Percentiles rank a stretch among this genome's conserved stretches.
Evolutionary conservation across 83 land plant species (phyloP).

Genomic region (Thuja plicata): DNA sequence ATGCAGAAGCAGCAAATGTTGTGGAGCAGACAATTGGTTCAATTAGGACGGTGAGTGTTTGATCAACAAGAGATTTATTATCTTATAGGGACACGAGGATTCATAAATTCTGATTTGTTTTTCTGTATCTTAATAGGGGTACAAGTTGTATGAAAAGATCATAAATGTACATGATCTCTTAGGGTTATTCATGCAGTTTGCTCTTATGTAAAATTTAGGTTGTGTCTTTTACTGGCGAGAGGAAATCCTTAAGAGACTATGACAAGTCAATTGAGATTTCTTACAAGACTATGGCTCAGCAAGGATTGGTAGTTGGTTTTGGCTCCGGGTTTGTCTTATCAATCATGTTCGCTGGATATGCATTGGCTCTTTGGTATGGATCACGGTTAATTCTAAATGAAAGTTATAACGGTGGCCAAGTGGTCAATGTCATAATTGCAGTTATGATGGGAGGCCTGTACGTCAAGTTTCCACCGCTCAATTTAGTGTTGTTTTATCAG

Average conservation of each 20-base stretch:
- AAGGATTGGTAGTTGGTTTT: slow-evolving; percentile 59
- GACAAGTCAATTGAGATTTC: slow-evolving; percentile 38
- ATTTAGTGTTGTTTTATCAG: background rate
- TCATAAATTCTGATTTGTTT: background rate
- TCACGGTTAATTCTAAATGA: slow-evolving; percentile 45
- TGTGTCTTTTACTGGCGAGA: slow-evolving; percentile 73
- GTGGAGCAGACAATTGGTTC: slow-evolving; percentile 69
- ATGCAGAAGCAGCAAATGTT: slow-evolving; percentile 65
- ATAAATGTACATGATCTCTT: background rate
- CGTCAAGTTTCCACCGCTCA: slow-evolving; percentile 18
- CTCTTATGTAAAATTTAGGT: slow-evolving; percentile 32
- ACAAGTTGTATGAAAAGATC: background rate
- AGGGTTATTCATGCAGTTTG: background rate
- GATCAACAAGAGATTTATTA: background rate
- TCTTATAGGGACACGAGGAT: no score
- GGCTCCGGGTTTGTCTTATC: slow-evolving; percentile 42
- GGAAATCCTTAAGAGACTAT: slow-evolving; percentile 48
- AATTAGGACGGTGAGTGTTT: slow-evolving; percentile 59
- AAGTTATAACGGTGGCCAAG: slow-evolving; percentile 58
- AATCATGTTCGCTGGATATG: slow-evolving; percentile 44
- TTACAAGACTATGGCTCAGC: slow-evolving; percentile 35
- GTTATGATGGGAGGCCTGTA: slow-evolving; percentile 70
- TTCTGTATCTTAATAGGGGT: background rate
- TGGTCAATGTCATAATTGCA: slow-evolving; percentile 58
- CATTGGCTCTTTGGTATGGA: slow-evolving; percentile 68